phyloP scores from a whole-genome alignment of 805 yeast species.

The Kazachstania bromeliacearum region DNA sequence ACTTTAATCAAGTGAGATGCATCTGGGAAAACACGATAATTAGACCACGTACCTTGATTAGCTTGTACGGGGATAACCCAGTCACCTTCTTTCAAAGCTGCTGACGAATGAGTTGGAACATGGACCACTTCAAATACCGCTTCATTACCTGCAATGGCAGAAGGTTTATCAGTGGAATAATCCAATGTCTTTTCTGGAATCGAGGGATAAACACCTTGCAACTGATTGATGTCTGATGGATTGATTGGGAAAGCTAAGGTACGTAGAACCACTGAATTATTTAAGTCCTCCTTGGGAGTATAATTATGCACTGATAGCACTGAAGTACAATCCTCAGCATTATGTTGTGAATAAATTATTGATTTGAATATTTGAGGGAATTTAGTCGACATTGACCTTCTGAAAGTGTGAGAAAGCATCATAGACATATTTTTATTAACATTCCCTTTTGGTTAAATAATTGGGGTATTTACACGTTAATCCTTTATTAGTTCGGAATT shows the following conservation, averaged over 20 bases:
- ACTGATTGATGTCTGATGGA: slow-evolving; percentile 83
- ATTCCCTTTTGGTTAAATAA: too few relatives aligned
- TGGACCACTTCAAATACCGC: slow-evolving; percentile 82
- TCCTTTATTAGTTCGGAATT: too few relatives aligned
- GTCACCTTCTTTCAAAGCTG: slow-evolving; percentile 48
- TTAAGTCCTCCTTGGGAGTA: slow-evolving; percentile 19
- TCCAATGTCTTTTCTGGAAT: slow-evolving; percentile 47
- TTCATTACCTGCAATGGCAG: slow-evolving; percentile 89
- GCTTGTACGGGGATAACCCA: slow-evolving; percentile 76
- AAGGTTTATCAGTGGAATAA: slow-evolving; percentile 52
- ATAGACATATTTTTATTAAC: too few relatives aligned
- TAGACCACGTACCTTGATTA: slow-evolving; percentile 85
- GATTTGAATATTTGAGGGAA: slow-evolving; percentile 24
- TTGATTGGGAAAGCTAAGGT: slow-evolving; percentile 77
- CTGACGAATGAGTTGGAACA: slow-evolving; percentile 36
- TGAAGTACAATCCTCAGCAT: slow-evolving; percentile 23
- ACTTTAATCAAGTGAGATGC: slow-evolving; percentile 48
- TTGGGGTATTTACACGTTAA: too few relatives aligned
- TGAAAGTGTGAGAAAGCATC: too few relatives aligned
- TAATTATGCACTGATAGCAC: slow-evolving; percentile 22
- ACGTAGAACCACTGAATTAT: slow-evolving; percentile 41
- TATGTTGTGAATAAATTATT: slow-evolving; percentile 24
- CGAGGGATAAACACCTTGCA: slow-evolving; percentile 78
- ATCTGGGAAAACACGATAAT: slow-evolving; percentile 57
- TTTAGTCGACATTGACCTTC: slow-evolving; percentile 16